These are phyloP conservation scores for Fraxinus albicans DNA, from an alignment of 305 asterid species.

Conservation along the genomic window DNA sequence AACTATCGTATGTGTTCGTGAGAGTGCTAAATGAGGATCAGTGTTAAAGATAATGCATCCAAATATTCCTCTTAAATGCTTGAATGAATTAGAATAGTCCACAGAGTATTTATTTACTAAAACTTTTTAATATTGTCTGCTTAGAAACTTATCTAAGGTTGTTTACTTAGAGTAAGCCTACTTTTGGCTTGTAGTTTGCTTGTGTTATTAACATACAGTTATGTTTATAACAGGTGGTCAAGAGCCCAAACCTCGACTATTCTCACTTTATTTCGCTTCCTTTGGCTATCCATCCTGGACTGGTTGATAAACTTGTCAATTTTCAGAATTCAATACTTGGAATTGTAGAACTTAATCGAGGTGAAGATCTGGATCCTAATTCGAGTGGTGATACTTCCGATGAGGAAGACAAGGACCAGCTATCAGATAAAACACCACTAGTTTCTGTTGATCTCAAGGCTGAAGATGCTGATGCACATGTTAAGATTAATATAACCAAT, in stretches of 20 bases:
- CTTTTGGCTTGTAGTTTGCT: background rate
- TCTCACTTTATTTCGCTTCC: slow-evolving; percentile 98
- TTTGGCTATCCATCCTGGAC: slow-evolving; percentile 73
- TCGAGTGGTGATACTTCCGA: slow-evolving; percentile 37
- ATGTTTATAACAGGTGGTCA: slow-evolving; percentile 55
- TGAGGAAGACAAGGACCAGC: slow-evolving; percentile 33
- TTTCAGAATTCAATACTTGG: slow-evolving; percentile 76
- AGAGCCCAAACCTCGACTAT: slow-evolving; percentile 71
- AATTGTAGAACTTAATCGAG: slow-evolving; percentile 35
- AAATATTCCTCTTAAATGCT: background rate
- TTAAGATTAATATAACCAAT: slow-evolving; percentile 29
- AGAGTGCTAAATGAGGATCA: background rate
- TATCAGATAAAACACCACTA: slow-evolving; percentile 23
- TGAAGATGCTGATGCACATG: slow-evolving; percentile 28
- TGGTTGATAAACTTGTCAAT: slow-evolving; percentile 67
- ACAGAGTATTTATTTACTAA: background rate
- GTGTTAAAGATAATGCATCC: background rate
- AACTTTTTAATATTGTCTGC: background rate
- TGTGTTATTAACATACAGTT: slow-evolving; percentile 4
- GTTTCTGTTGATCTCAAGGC: slow-evolving; percentile 42
- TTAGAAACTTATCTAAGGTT: background rate
- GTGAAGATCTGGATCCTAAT: slow-evolving; percentile 32
- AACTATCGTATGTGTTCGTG: background rate
- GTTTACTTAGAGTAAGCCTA: background rate
- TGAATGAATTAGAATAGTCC: background rate